phyloP scores from a whole-genome alignment of 139 green algal genomes.

The Closterium sp. region DNA sequence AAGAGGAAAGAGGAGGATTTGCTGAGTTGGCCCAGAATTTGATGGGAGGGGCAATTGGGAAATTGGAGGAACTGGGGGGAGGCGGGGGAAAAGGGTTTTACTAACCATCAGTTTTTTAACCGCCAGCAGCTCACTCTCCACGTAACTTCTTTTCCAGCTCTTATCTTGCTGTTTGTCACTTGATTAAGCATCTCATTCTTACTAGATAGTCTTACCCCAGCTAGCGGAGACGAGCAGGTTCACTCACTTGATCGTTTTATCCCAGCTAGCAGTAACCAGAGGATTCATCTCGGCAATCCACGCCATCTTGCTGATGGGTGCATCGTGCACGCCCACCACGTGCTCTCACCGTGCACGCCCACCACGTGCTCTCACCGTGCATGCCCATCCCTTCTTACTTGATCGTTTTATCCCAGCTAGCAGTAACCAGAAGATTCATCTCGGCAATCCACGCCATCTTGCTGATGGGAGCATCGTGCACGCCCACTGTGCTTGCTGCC shows the following conservation, averaged over 20 bases:
- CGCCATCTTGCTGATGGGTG: slow-evolving; percentile 70
- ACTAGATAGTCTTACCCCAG: no score
- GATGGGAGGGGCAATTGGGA: no score
- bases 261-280: slow-evolving; percentile 79
- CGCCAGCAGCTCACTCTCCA: no score
- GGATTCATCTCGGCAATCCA: slow-evolving; percentile 76
- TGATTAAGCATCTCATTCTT: no score
- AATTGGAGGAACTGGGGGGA: no score
- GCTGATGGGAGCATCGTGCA: slow-evolving; percentile 82
- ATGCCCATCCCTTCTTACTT: slow-evolving; percentile 54
- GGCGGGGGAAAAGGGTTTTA: no score
- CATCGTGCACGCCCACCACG: slow-evolving; percentile 75
- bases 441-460: slow-evolving; percentile 70
- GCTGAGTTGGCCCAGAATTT: no score
- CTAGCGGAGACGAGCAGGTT: no score
- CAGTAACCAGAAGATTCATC: slow-evolving; percentile 80
- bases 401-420: slow-evolving; percentile 76
- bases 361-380: slow-evolving; percentile 76
- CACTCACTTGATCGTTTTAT: slow-evolving; percentile 61
- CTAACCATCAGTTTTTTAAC: no score
- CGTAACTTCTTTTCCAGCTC: no score
- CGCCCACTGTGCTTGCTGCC: slow-evolving; percentile 69
- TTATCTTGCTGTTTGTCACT: no score
- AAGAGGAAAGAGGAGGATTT: not conserved
- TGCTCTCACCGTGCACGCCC: slow-evolving; percentile 60